Evolutionary conservation across 73 alveolate species (phyloP).

Genomic region (Symbiodinium natans): DNA sequence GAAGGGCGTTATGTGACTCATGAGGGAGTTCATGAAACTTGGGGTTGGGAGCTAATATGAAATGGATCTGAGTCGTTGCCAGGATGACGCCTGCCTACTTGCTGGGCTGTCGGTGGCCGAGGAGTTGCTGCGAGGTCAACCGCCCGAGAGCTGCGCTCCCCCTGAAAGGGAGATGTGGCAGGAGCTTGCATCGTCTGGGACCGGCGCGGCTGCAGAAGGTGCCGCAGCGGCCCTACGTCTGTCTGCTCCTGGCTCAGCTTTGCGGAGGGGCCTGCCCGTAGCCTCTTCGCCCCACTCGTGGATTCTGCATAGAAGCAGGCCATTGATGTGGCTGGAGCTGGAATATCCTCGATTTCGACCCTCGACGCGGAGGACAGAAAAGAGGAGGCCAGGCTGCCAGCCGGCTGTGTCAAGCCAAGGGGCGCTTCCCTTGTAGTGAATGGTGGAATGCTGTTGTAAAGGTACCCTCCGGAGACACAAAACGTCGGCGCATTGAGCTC

Average conservation of each 20-base stretch:
- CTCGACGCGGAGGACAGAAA: conserved; percentile 31
- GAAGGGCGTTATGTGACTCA: too few species aligned
- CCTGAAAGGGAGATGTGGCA: background rate
- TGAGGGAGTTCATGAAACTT: too few species aligned
- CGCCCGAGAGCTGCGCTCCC: background rate
- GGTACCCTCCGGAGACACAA: conserved; percentile 55
- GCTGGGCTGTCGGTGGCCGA: conserved; percentile 68
- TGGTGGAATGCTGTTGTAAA: background rate
- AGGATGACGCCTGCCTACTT: conserved; percentile 89
- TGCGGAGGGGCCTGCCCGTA: background rate
- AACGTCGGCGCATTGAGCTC: conserved; percentile 65
- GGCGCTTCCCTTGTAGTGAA: too few species aligned
- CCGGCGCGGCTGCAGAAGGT: conserved; percentile 66
- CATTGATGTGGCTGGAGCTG: conserved; percentile 34
- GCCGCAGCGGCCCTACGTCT: conserved; percentile 80
- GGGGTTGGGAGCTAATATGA: too few species aligned
- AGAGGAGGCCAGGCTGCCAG: background rate
- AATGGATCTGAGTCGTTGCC: too few species aligned
- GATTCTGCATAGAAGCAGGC: too few species aligned
- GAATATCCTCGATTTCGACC: conserved; percentile 64
- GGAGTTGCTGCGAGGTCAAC: background rate
- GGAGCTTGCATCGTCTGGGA: conserved; percentile 45
- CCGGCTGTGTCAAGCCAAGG: background rate
- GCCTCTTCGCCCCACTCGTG: background rate
- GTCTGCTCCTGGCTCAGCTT: background rate